These are phyloP conservation scores for Eucalyptus sp. DNA, from an alignment of 345 rosid species.

Conservation along the genomic window DNA sequence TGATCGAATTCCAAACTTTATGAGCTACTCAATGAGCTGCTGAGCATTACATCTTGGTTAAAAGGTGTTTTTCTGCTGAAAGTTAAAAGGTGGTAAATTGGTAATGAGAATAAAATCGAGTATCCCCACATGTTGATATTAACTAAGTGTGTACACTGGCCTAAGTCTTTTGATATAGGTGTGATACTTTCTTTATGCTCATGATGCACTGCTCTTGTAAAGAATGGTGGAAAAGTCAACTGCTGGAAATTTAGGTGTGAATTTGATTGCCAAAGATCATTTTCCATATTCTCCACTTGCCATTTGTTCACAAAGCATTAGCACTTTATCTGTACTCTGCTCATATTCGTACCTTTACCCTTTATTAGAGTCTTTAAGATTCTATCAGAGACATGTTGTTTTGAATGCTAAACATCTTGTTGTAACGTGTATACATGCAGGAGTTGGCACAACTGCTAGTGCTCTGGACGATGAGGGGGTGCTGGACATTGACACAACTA, in stretches of 20 bases:
- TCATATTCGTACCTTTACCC: neutral
- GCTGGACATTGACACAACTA: slow-evolving; percentile 70
- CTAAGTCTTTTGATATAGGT: neutral
- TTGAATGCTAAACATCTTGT: neutral
- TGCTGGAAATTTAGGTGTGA: neutral
- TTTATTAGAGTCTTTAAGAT: neutral
- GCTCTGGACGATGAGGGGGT: slow-evolving; percentile 68
- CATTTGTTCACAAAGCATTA: neutral
- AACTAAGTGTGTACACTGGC: neutral
- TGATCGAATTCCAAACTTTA: neutral
- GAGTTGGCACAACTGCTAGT: slow-evolving; percentile 67
- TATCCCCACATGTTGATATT: neutral
- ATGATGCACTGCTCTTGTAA: neutral
- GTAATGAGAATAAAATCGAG: neutral
- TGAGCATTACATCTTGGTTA: neutral
- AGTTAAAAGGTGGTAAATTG: neutral
- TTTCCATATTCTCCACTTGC: neutral
- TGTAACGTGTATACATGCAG: slow-evolving; percentile 10
- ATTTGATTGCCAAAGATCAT: neutral
- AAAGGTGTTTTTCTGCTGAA: neutral
- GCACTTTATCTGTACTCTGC: neutral
- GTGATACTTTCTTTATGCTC: neutral
- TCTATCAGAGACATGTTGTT: neutral
- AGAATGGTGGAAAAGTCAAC: neutral
- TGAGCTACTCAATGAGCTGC: neutral